phyloP scores from a whole-genome alignment of 2,329 filamentous ascomycete genomes.

The Ascochyta viciae-villosae region DNA sequence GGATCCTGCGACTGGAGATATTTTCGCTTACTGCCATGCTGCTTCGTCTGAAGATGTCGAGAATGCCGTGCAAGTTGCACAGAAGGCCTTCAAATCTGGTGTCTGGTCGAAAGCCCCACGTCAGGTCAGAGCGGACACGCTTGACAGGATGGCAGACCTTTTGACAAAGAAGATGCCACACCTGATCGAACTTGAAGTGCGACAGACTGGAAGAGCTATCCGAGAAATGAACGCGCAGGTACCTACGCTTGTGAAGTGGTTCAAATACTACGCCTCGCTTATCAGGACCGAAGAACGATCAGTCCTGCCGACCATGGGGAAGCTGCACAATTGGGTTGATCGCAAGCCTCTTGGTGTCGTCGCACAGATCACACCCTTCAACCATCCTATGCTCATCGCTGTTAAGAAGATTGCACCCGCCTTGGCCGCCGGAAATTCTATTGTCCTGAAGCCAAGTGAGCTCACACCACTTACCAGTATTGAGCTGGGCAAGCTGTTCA shows the following conservation, averaged over 20 bases:
- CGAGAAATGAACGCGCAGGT: slow-evolving; percentile 76
- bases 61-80: slow-evolving; percentile 51
- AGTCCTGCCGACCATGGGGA: slow-evolving; percentile 69
- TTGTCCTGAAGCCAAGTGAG: slow-evolving; percentile 49
- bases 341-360: slow-evolving; percentile 48
- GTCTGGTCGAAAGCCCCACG: slow-evolving; percentile 65
- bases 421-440: slow-evolving; percentile 45
- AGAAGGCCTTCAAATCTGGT: slow-evolving; percentile 58
- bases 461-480: slow-evolving; percentile 48
- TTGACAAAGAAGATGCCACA: slow-evolving; percentile 60
- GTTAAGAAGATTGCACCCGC: slow-evolving; percentile 51
- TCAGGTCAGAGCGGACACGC: slow-evolving; percentile 66
- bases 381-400: slow-evolving; percentile 50
- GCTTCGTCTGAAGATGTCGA: slow-evolving; percentile 57
- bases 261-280: slow-evolving; percentile 73
- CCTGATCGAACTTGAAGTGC: slow-evolving; percentile 69
- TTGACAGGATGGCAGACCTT: slow-evolving; percentile 65
- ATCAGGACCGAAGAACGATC: slow-evolving; percentile 71
- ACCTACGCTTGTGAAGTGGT: slow-evolving; percentile 70
- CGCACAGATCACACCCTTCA: slow-evolving; percentile 50
- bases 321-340: slow-evolving; percentile 56
- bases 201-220: slow-evolving; percentile 71
- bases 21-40: slow-evolving; percentile 60
- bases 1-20: slow-evolving; percentile 61
- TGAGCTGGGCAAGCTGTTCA: slow-evolving; percentile 46